Base-by-base conservation (phyloP, 352 stramenopile species). In the Achlya hypogyna region DNA sequence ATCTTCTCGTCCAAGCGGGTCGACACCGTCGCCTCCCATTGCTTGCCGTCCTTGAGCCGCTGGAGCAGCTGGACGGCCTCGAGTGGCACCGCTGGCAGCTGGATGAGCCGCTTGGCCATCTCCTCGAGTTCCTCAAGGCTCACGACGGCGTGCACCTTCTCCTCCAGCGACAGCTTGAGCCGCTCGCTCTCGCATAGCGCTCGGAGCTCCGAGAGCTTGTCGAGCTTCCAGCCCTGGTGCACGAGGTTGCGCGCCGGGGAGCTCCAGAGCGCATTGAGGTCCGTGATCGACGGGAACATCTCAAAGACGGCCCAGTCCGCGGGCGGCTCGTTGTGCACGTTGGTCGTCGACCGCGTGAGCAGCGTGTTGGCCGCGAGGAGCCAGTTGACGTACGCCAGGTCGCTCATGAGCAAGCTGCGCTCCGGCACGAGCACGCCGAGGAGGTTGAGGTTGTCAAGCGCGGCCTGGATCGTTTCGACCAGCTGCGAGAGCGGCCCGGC, bases 71-170 rank as follows among this genome's bases (percentile, higher is more conserved):
- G 70, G 28, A 79, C 72, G 0, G 79, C 85, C 8, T 69, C 72
- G 32, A 60, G 42, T 60, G 90, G 82, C 79, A 83, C 91, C 12
- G 65, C 70, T 8, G 72, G 71, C 31, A 79, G 88, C 27, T 81
- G 76, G 1, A 76, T 62, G 2, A 94, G 71, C 18, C 78, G 81
- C 14, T 86, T 69, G 20, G 51, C 25, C 27, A 59, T 28, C 12
- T 22, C 8, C 22, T 58, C 60, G 10, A 67, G n/a, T 20, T 67
- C 60, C 32, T 67, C 60, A 1, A 67, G 20, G 12, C 40, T 59
- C 10, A 56, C 25, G 25, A 56, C 49, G 25, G 29, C 49, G 20
- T 8, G 45, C 42, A 49, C 20, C 5, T 67, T 42, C 14, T 25
- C 38, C 18, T 23, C 22, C 6, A 28, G 18, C 40, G 51, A 34